These are phyloP conservation scores for Beauveria sp. DNA, from an alignment of 2,329 filamentous ascomycete species.

Conservation along the genomic window DNA sequence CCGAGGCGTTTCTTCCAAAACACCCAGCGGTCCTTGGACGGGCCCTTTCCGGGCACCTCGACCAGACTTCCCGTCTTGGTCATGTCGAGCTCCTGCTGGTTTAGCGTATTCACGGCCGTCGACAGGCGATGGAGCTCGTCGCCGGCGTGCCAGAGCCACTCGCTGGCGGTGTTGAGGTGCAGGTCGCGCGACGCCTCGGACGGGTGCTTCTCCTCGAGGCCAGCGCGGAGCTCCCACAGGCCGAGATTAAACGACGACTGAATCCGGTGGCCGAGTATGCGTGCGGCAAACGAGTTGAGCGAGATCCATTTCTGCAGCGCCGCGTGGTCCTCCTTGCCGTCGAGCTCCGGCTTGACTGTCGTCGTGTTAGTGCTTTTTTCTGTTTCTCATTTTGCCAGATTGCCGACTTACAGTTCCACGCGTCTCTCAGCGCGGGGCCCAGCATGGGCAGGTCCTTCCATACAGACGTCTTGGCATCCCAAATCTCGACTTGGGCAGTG, in stretches of 20 bases:
- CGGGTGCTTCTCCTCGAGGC: conserved; percentile 21
- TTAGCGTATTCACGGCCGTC: conserved; percentile 12
- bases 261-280: conserved; percentile 19
- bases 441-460: conserved; percentile 26
- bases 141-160: conserved; percentile 26
- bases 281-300: conserved; percentile 27
- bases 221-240: conserved; percentile 24
- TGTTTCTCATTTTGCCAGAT: neutral
- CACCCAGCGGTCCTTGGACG: conserved; percentile 22
- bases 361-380: neutral
- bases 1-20: conserved; percentile 25
- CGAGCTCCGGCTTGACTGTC: conserved; percentile 19
- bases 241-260: conserved; percentile 21
- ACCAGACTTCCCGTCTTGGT: conserved; percentile 17
- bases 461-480: conserved; percentile 19
- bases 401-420: conserved; percentile 21
- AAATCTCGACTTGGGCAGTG: conserved; percentile 20
- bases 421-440: conserved; percentile 22
- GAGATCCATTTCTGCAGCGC: conserved; percentile 22
- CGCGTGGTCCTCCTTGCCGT: conserved; percentile 16
- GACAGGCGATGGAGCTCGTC: conserved; percentile 17
- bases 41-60: conserved; percentile 13
- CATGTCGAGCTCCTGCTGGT: conserved; percentile 15
- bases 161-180: conserved; percentile 13
- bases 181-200: conserved; percentile 2